Percentiles rank a stretch among this genome's conserved stretches.
These are phyloP conservation scores for Zygotorulaspora danielsina DNA, from an alignment of 805 yeast species.

Conservation along the genomic window DNA sequence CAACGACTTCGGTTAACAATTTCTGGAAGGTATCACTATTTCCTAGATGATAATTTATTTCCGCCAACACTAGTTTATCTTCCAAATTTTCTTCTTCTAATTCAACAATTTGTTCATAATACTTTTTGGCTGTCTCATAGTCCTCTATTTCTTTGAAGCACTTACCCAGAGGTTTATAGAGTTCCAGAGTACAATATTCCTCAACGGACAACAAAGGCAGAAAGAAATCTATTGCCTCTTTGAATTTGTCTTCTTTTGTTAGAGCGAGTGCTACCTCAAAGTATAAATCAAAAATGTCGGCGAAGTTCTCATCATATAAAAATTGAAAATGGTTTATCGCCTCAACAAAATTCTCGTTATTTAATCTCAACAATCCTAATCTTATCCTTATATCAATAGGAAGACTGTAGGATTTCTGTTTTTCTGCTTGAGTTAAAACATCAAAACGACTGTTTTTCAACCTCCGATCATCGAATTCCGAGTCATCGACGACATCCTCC, in stretches of 20 bases:
- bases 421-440: constrained; percentile 37
- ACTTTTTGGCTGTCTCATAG: constrained; percentile 57
- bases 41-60: constrained; percentile 65
- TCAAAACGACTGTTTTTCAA: constrained; percentile 43
- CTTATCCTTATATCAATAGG: constrained; percentile 88
- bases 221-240: constrained; percentile 72
- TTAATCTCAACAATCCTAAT: constrained; percentile 68
- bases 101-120: constrained; percentile 51
- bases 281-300: constrained; percentile 67
- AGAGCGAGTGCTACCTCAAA: constrained; percentile 71
- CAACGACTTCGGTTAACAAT: constrained; percentile 51
- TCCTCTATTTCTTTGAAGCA: constrained; percentile 74
- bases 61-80: constrained; percentile 73
- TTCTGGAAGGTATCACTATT: constrained; percentile 53
- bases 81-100: constrained; percentile 64
- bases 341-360: constrained; percentile 58
- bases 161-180: constrained; percentile 56
- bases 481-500: constrained; percentile 54
- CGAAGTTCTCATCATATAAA: constrained; percentile 52
- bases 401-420: constrained; percentile 43
- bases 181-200: constrained; percentile 48
- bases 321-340: constrained; percentile 66
- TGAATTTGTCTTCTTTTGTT: constrained; percentile 61
- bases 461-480: constrained; percentile 79
- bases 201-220: constrained; percentile 52